Evolutionary conservation across 169 alveolate species (phyloP), one percentile per base, ranked within the genome.

Genomic region (Eimeria sp.): DNA sequence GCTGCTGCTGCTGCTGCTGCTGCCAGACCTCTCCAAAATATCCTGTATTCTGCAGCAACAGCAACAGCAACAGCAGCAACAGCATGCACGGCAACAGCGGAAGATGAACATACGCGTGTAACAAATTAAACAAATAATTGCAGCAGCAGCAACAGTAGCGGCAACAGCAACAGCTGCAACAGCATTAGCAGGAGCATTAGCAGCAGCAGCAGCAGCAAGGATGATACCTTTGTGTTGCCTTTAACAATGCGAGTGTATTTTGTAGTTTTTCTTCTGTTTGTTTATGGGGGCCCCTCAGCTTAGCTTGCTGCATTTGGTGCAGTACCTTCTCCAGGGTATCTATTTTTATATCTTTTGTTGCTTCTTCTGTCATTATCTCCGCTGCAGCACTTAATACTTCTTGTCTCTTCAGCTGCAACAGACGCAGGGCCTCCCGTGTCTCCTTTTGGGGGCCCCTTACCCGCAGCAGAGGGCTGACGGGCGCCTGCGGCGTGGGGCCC

Each of bases 341-440:
- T 49, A 18, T 34, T 16, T 13, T 43, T 16, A 54, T 22, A 7
- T 89, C 95, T 43, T 89, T 89, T 27, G 58, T 40, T 4, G 54
- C 58, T 25, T 89, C 95, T 16, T 89, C 95, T 34, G 43, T 67
- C 49, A 89, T 16, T 13, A 67, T 9, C 40, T 89, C 95, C 47
- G n/a, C 57, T 5, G 45, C 84, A 30, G 43, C 54, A 5, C 51
- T 6, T 14, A 58, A 51, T 9, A 70, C 87, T 57, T 89, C 95
- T 20, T 84, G 87, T 57, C 95, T 43, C 51, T 27, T 67, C 88
- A 58, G 30, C 87, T 89, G 95, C 47, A 89, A 57, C 22, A 70
- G n/a, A 4, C 95, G 87, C 13, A 89, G 95, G 22, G 87, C 22
- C 61, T 89, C 95, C 14, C 95, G 20, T 20, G 70, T 34, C 22